These are phyloP conservation scores for Globisporangium ultimum DNA, from an alignment of 352 stramenopile genomes.

Conservation along the genomic window DNA sequence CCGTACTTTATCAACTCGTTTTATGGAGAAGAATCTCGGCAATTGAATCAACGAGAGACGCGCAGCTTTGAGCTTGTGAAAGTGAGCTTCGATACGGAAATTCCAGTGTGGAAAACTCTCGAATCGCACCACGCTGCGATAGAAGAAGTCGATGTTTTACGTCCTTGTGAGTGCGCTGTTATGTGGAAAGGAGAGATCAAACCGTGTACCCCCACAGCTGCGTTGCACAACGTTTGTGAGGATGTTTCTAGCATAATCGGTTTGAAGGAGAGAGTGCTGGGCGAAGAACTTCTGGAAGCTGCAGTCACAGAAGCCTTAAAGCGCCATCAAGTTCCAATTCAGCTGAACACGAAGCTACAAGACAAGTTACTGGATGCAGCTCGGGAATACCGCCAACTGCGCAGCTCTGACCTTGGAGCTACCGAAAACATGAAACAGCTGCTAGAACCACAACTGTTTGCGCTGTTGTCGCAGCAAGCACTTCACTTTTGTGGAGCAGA, in stretches of 20 bases:
- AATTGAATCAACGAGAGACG: constrained; percentile 39
- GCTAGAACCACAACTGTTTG: constrained; percentile 36
- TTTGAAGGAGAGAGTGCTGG: constrained; percentile 46
- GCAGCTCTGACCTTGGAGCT: constrained; percentile 33
- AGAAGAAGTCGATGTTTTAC: constrained; percentile 13
- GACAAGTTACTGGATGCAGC: constrained; percentile 16
- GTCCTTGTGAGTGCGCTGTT: constrained; percentile 31
- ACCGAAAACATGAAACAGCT: constrained; percentile 41
- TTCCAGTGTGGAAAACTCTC: constrained; percentile 66
- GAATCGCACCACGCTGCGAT: constrained; percentile 12
- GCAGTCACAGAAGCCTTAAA: constrained; percentile 29
- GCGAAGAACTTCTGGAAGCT: constrained; percentile 32
- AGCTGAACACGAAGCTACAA: constrained; percentile 19
- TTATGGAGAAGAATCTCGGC: constrained; percentile 50
- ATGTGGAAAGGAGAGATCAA: constrained; percentile 29
- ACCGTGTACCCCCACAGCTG: constrained; percentile 27
- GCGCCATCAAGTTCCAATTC: constrained; percentile 15
- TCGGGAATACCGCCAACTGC: constrained; percentile 35
- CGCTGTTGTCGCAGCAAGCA: constrained; percentile 28
- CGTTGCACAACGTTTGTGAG: constrained; percentile 31
- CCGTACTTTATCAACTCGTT: constrained; percentile 78
- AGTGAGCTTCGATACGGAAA: constrained; percentile 54
- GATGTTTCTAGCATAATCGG: constrained; percentile 29
- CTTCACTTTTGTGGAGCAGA: constrained; percentile 37
- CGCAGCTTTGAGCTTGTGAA: constrained; percentile 73